phyloP scores from a whole-genome alignment of 2,329 filamentous ascomycete genomes.

The Neophaeococcomyces mojaviensis region DNA sequence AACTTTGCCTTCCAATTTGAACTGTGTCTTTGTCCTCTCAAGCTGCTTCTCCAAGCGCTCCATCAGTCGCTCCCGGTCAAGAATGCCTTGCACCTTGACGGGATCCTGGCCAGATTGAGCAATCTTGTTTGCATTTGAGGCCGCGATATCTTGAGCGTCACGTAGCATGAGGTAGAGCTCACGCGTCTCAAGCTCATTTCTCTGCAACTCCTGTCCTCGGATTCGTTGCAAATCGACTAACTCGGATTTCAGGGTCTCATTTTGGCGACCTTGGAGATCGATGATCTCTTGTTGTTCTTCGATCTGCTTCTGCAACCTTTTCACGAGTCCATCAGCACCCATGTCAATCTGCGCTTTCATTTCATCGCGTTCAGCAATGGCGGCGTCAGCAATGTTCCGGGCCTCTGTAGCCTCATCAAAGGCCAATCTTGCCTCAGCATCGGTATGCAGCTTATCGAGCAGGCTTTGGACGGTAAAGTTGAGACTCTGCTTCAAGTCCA shows the following conservation, averaged over 20 bases:
- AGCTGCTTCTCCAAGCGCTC: constrained; percentile 90
- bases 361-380: constrained; percentile 93
- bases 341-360: constrained; percentile 81
- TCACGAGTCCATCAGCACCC: constrained; percentile 86
- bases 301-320: constrained; percentile 87
- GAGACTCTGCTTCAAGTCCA: constrained; percentile 95
- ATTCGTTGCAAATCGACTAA: constrained; percentile 78
- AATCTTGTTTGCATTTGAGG: constrained; percentile 66
- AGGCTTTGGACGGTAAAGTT: constrained; percentile 96
- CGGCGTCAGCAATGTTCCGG: constrained; percentile 86
- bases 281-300: constrained; percentile 89
- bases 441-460: constrained; percentile 90
- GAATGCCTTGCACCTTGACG: constrained; percentile 77
- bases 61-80: constrained; percentile 89
- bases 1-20: constrained; percentile 87
- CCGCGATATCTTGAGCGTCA: constrained; percentile 92
- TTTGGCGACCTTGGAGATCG: constrained; percentile 77
- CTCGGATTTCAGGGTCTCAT: constrained; percentile 81
- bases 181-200: constrained; percentile 90
- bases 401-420: constrained; percentile 86
- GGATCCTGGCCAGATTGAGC: constrained; percentile 54
- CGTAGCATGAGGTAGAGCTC: constrained; percentile 97
- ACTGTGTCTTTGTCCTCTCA: constrained; percentile 94
- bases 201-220: constrained; percentile 81
- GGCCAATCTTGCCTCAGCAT: constrained; percentile 86